Base-by-base conservation (phyloP, 1,284 basidiomycete species). In the Rhizoctonia solani region DNA sequence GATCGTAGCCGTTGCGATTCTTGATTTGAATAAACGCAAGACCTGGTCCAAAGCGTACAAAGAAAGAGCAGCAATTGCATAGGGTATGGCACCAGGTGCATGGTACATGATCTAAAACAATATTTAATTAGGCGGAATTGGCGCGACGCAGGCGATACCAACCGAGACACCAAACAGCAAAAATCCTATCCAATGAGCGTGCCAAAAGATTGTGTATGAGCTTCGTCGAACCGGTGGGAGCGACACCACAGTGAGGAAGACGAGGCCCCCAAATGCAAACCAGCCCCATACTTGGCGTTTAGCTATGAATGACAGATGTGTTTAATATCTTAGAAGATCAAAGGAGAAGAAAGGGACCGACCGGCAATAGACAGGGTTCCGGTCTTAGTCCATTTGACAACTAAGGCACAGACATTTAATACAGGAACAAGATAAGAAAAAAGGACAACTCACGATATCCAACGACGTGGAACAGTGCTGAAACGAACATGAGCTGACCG, bases 381-480 rank as follows among this genome's bases (percentile, higher is more conserved):
- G 25, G 49, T 61, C 42, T 58, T 63, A 19, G 68, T 58, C 70
- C 70, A 71, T 25, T 66, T 54, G 37, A 71, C 69, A 4, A 71
- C 68, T 69, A 16, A 23, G n/a, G 23, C 49, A n/a, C 3, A 30
- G 16, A 23, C 19, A 46, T 34, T 39, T 39, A 30, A n/a, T 30
- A 2, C 30, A 39, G 11, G 13, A 1, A 1, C 42, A 52, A 29
- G 21, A n/a, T 50, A 8, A 23, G 21, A 25, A 39, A 6, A 66
- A 50, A 49, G 61, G 59, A 44, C n/a, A 44, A 69, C 68, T 9
- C 42, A 69, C 68, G 47, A 44, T 69, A 71, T 4, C 69, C 68
- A n/a, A 71, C 63, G 19, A 69, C 59, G 61, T 71, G 70, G 54
- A 66, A 71, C 21, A 71, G 66, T 8, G 69, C 30, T 32, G 70